These are phyloP conservation scores for Pelagophyceae sp. DNA, from an alignment of 352 stramenopile genomes.

Conservation along the genomic window DNA sequence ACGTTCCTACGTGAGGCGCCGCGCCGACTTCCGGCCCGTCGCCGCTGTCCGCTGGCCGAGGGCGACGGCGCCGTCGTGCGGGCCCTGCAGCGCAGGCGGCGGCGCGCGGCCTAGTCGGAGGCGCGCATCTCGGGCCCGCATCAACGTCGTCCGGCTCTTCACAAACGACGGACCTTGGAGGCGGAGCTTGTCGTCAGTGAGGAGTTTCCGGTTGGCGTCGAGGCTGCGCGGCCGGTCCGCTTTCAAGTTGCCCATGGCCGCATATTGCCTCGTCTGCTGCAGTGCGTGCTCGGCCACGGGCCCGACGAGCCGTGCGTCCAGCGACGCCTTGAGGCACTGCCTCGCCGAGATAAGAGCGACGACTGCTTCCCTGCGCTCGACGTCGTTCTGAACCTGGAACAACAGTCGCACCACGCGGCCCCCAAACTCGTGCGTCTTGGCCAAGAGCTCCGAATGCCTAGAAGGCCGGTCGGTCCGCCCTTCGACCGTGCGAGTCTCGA, in stretches of 20 bases:
- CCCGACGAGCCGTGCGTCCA: neutral
- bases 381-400: conserved; percentile 9
- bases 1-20: too few relatives aligned
- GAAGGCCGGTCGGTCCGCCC: too few relatives aligned
- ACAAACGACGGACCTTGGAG: too few relatives aligned
- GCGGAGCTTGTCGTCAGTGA: too few relatives aligned
- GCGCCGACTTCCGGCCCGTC: too few relatives aligned
- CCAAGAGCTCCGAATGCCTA: conserved; percentile 10
- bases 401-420: conserved; percentile 7
- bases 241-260: neutral
- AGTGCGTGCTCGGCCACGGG: conserved; percentile 1
- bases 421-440: conserved; percentile 12
- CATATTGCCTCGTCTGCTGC: neutral
- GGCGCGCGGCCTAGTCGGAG: too few relatives aligned
- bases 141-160: too few relatives aligned
- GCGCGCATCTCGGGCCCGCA: too few relatives aligned
- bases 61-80: too few relatives aligned
- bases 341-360: conserved; percentile 12
- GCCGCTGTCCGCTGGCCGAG: too few relatives aligned
- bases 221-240: neutral
- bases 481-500: too few relatives aligned
- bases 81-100: too few relatives aligned
- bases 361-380: conserved; percentile 10
- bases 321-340: neutral
- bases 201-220: neutral